Conservation (phyloP, 2,329 filamentous ascomycete species). For the Aspergillus ruber region DNA sequence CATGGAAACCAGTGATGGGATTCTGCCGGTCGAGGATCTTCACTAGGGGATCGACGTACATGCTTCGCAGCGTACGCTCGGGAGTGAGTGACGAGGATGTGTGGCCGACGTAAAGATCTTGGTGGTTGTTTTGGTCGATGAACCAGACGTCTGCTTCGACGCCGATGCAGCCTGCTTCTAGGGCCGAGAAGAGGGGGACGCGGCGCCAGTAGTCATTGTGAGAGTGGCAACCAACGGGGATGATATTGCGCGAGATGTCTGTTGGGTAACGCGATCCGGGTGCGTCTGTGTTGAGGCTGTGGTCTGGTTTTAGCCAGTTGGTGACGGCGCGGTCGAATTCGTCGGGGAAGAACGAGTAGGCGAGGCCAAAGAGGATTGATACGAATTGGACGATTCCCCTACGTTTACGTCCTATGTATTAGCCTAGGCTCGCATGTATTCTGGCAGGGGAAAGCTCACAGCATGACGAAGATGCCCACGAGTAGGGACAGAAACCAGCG, state of each 20-base stretch:
- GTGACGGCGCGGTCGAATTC: slow-evolving; percentile 33
- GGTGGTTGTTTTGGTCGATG: slow-evolving; percentile 45
- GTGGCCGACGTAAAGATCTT: slow-evolving; percentile 53
- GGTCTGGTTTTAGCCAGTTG: slow-evolving; percentile 36
- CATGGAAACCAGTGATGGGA: slow-evolving; percentile 32
- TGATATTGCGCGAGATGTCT: slow-evolving; percentile 46
- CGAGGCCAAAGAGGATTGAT: slow-evolving; percentile 30
- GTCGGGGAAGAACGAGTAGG: slow-evolving; percentile 37
- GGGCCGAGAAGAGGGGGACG: slow-evolving; percentile 50
- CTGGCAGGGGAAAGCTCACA: slow-evolving; percentile 17
- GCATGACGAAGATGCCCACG: slow-evolving; percentile 25
- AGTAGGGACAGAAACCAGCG: slow-evolving; percentile 14
- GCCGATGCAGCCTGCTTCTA: slow-evolving; percentile 49
- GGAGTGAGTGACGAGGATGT: slow-evolving; percentile 41
- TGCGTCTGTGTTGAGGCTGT: slow-evolving; percentile 26
- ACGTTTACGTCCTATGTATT: slow-evolving; percentile 1
- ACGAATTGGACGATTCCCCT: slow-evolving; percentile 39
- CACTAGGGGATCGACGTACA: slow-evolving; percentile 50
- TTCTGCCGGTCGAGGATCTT: slow-evolving; percentile 47
- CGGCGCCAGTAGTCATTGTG: slow-evolving; percentile 56
- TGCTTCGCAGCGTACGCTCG: slow-evolving; percentile 42
- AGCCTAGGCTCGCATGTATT: background rate
- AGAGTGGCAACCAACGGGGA: slow-evolving; percentile 48
- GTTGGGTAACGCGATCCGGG: slow-evolving; percentile 39
- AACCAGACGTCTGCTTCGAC: slow-evolving; percentile 56